Evolutionary conservation across 2,329 filamentous ascomycete genomes (phyloP), one percentile per base, ranked within the genome.

Genomic region (Waltergamsia citrina): DNA sequence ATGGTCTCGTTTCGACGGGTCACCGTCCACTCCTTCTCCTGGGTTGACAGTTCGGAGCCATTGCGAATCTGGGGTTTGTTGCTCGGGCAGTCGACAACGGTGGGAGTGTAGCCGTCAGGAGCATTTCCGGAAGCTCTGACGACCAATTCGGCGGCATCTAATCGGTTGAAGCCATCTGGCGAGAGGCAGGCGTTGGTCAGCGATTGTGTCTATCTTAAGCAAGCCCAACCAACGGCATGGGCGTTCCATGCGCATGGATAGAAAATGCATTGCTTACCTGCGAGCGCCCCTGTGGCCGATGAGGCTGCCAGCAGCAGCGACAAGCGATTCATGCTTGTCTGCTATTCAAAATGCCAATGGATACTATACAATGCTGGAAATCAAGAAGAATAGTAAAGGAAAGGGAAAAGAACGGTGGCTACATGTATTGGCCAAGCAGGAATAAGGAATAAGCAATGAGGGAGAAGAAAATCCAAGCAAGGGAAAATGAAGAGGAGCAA

Each of bases 21-120:
- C 33, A 74, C 51, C 11, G 94, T 66, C 86, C 88, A 95, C 50
- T 70, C 61, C 25, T 65, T 69, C 61, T 95, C 90, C 36, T 80
- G 65, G 12, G 64, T 46, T 4, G 85, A 90, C 8, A 94, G 59
- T 6, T 17, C 27, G 22, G 44, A 42, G 18, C 58, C 56, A 29
- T 82, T 84, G 44, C 87, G 78, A 35, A 94, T 74, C 2, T 63
- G 67, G 1, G 88, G 87, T 29, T 74, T 69, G n/a, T 63, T 64
- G 6, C 65, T 59, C 4, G 87, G 86, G 49, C 88, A 94, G 41
- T 71, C 55, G 27, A 84, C 79, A 6, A 60, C 52, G 22, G 67
- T 60, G 0, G 88, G 88, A 2, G 77, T 73, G 55, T 95, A 95
- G 40, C 76, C 74, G 48, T 49, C 36, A 34, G 57, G 58, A 12